Evolutionary conservation across 371 early-diverging fungal species (phyloP).

Genomic region (Haplosporangium sp.): DNA sequence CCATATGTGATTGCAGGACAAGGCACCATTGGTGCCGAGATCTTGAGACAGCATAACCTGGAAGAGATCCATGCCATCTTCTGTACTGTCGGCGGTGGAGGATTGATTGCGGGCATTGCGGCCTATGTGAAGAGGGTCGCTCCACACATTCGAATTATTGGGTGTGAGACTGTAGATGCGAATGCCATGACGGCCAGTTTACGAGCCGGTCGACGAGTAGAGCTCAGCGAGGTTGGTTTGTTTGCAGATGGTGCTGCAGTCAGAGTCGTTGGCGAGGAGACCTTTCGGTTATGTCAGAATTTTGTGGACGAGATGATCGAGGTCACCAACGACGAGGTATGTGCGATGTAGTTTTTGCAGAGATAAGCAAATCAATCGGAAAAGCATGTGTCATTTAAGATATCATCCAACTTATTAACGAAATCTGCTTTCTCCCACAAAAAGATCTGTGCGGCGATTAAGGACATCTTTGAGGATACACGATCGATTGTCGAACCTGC

Average conservation of each 20-base stretch:
- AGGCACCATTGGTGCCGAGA: conserved; percentile 95
- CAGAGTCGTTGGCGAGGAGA: conserved; percentile 90
- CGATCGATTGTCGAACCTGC: conserved; percentile 95
- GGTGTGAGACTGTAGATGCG: conserved; percentile 94
- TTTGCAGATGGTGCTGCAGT: conserved; percentile 99
- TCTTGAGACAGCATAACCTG: conserved; percentile 81
- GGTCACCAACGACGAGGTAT: conserved; percentile 90
- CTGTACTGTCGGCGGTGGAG: conserved; percentile 95
- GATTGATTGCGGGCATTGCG: conserved; percentile 91
- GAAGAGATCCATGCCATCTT: conserved; percentile 87
- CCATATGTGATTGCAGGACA: conserved; percentile 98
- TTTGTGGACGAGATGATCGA: conserved; percentile 87
- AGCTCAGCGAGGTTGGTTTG: conserved; percentile 86
- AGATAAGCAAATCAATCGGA: too few species aligned
- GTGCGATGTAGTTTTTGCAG: neutral
- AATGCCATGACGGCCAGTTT: conserved; percentile 90
- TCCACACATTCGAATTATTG: conserved; percentile 89
- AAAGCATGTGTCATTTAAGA: too few species aligned
- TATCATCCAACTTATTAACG: too few species aligned
- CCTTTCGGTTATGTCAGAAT: conserved; percentile 77
- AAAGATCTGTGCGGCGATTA: conserved; percentile 95
- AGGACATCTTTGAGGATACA: conserved; percentile 97
- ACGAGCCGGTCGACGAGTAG: conserved; percentile 66
- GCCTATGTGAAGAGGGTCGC: conserved; percentile 90
- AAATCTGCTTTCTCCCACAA: neutral